Evolutionary conservation across 2,329 filamentous ascomycete species (phyloP), one percentile per base, ranked within the genome.

Genomic region (Moelleriella libera): DNA sequence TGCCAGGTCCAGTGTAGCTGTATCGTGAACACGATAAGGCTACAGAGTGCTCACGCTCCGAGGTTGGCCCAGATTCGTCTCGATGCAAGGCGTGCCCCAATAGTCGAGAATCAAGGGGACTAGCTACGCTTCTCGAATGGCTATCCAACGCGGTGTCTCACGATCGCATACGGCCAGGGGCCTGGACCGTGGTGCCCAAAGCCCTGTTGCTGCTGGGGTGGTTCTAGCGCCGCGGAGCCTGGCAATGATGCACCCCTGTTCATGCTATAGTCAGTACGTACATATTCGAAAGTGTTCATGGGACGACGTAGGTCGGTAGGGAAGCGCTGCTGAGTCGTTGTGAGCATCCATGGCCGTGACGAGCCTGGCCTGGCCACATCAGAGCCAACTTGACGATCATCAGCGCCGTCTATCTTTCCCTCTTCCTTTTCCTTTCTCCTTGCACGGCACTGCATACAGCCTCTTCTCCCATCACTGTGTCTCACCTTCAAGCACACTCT

Each of bases 141-240:
- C 49, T 45, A 45, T 46, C 41, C 31, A 49, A 47, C 34, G 34
- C 34, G 34, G 34, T 37, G 34, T 37, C 34, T 37, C 34, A 40
- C 47, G 8, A 37, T 37, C 8, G 12, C 34, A 37, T 37, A 12
- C 34, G 34, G 28, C 42, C 47, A 21, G 21, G 49, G 45, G 46
- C 48, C 47, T 52, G 48, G 50, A 48, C 47, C 52, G 43, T 47
- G 47, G 28, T 43, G 48, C 46, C 49, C 53, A 52, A 52, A 48
- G 47, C 51, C 51, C 48, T 50, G 51, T 48, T 46, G 49, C 45
- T 48, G 44, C 51, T 46, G 47, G 50, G 52, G 50, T 48, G 49
- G 49, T 45, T 42, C 46, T 51, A 53, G 51, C 47, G 50, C 51
- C 47, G 45, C 47, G 48, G 47, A 52, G 49, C 51, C 48, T 54